phyloP scores from a whole-genome alignment of 2,329 filamentous ascomycete genomes.

The Parafenestella ontariensis region DNA sequence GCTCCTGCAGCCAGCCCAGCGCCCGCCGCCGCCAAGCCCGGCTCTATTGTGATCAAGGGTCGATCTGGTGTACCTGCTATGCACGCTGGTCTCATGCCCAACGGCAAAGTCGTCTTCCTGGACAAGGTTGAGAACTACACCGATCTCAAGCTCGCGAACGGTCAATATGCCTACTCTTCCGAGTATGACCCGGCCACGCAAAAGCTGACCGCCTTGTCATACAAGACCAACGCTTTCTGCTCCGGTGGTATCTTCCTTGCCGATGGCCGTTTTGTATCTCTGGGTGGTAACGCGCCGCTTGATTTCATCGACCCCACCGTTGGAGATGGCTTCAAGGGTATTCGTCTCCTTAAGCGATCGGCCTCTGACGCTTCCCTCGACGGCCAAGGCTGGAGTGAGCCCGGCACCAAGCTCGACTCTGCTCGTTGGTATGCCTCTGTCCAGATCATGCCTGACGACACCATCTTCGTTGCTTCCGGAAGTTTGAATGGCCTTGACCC shows the following conservation, averaged over 20 bases:
- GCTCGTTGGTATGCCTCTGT: conserved; percentile 68
- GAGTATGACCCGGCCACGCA: conserved; percentile 64
- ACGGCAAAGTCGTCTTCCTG: conserved; percentile 66
- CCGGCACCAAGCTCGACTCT: conserved; percentile 61
- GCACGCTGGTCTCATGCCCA: conserved; percentile 66
- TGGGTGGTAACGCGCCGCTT: conserved; percentile 66
- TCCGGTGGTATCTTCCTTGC: conserved; percentile 65
- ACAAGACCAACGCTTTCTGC: conserved; percentile 68
- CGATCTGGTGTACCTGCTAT: conserved; percentile 68
- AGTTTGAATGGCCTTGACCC: conserved; percentile 66
- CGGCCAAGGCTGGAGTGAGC: conserved; percentile 62
- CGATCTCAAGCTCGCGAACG: conserved; percentile 60
- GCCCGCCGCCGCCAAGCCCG: conserved; percentile 54
- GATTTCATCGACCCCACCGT: conserved; percentile 64
- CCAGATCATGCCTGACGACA: conserved; percentile 65
- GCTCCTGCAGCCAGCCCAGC: conserved; percentile 56
- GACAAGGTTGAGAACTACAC: conserved; percentile 71
- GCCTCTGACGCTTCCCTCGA: conserved; percentile 54
- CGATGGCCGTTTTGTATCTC: conserved; percentile 62
- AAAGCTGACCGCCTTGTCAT: conserved; percentile 55
- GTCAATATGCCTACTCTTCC: conserved; percentile 65
- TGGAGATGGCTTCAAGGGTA: conserved; percentile 64
- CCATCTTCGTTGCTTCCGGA: conserved; percentile 66
- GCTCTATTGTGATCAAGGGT: conserved; percentile 59
- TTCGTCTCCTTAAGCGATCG: conserved; percentile 62